Base-by-base conservation (phyloP, 139 green algal genomes). In the Coelastrella sp. region DNA sequence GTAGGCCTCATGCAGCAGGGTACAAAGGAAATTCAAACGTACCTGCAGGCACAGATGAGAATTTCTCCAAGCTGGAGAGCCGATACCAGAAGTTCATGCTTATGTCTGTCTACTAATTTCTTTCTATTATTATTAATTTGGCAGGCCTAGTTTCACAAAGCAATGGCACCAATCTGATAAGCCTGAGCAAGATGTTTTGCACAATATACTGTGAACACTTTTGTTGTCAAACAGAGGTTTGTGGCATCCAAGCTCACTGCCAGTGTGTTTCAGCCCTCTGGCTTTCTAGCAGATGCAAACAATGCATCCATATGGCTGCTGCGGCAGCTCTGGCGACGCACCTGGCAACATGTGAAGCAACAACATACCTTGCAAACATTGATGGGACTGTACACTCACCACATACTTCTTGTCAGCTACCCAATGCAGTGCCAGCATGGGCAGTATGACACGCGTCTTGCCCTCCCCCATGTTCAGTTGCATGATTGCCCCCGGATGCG, bases 401-500 rank as follows among this genome's bases (percentile, higher is more conserved):
- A 92, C 73, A 4, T 72, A 65, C 6, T 60, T 85, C 35, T 87
- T 90, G 25, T 94, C 70, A 66, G 88, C 93, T 70, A 9, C 12
- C 87, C 70, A 91, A 56, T 91, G 75, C 73, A 96, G 91, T 19
- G 84, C 88, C 76, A 96, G 88, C 93, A 96, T 96, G 66, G 94
- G 93, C 79, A 96, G 84, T 73, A 96, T 96, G 88, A 96, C 91
- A 8, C 94, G 91, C 57, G 94, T 96, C 92, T 96, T 96, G 89
- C 94, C 94, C 88, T 96, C 94, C n/a, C 94, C 94, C 94, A 95
- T 95, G 92, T 96, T 96, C 82, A 96, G 94, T 92, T 96, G 94
- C 25, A 84, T 57, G 24, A 90, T 86, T 12, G 72, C 57, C 6
- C 85, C 85, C 17, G 85, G 73, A 57, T 76, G 20, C 14, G 61